These are phyloP conservation scores for Agrocybe praecox DNA, from an alignment of 768 basidiomycete species.

Conservation along the genomic window DNA sequence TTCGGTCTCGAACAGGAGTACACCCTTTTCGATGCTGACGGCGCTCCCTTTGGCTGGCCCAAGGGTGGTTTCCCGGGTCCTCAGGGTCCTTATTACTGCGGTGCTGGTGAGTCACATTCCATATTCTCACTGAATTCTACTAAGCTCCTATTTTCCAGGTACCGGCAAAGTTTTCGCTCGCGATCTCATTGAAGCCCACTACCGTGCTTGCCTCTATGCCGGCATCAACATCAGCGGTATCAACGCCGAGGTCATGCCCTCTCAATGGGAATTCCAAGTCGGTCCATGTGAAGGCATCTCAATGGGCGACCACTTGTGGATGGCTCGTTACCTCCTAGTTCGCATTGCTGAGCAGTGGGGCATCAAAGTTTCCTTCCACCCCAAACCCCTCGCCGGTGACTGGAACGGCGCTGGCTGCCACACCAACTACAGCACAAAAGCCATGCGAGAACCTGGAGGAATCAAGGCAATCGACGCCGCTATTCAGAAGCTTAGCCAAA, in stretches of 20 bases:
- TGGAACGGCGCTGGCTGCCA: constrained; percentile 99
- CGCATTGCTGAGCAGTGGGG: constrained; percentile 98
- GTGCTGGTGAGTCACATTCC: constrained; percentile 70
- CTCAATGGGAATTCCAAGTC: constrained; percentile 99
- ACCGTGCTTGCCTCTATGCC: constrained; percentile 93
- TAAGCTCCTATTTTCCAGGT: constrained; percentile 47
- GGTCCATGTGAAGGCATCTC: constrained; percentile 97
- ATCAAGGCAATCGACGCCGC: constrained; percentile 91
- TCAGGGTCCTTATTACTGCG: constrained; percentile 99
- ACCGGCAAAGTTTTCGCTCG: constrained; percentile 98
- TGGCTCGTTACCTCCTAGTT: constrained; percentile 95
- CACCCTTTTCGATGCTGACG: constrained; percentile 94
- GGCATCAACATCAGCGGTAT: constrained; percentile 99
- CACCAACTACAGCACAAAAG: constrained; percentile 95
- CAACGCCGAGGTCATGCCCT: constrained; percentile 99
- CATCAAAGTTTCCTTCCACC: constrained; percentile 98
- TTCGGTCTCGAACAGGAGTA: constrained; percentile 99
- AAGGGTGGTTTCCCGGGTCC: constrained; percentile 99
- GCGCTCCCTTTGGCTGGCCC: constrained; percentile 93
- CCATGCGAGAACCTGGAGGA: constrained; percentile 93
- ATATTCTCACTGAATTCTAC: neutral
- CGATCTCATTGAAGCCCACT: constrained; percentile 99
- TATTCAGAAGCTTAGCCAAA: constrained; percentile 89
- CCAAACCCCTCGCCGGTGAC: constrained; percentile 94
- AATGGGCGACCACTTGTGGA: constrained; percentile 99